Evolutionary conservation across 495 filamentous ascomycete species (phyloP).

Genomic region (Articulospora tetracladia): DNA sequence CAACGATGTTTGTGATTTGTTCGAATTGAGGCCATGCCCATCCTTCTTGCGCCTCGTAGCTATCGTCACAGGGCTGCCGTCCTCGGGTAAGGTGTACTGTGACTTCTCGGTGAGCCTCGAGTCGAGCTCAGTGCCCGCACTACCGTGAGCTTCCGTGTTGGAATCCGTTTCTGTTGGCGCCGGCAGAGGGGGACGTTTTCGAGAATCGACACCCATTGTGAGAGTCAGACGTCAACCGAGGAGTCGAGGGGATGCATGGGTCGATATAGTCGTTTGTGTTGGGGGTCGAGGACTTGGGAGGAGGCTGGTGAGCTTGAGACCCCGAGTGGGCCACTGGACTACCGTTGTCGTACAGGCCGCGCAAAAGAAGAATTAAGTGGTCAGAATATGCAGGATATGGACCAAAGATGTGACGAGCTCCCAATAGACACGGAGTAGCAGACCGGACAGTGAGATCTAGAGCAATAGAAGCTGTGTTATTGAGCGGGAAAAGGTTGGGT

Average conservation of each 20-base stretch:
- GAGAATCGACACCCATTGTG: constrained; percentile 67
- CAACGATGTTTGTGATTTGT: constrained; percentile 81
- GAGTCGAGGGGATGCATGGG: constrained; percentile 17
- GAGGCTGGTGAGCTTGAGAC: constrained; percentile 12
- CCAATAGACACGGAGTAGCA: background rate
- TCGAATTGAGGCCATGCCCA: constrained; percentile 46
- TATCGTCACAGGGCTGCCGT: constrained; percentile 91
- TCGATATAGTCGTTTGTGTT: constrained; percentile 7
- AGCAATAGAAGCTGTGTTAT: constrained; percentile 11
- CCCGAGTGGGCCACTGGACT: background rate
- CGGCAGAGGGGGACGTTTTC: constrained; percentile 61
- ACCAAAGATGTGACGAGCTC: background rate
- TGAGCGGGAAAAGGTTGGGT: background rate
- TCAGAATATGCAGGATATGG: background rate
- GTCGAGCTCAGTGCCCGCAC: constrained; percentile 67
- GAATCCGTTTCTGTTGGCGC: constrained; percentile 77
- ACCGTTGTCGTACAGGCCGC: background rate
- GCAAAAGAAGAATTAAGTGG: background rate
- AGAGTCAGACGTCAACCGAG: constrained; percentile 12
- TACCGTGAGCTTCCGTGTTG: constrained; percentile 50
- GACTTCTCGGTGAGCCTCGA: constrained; percentile 68
- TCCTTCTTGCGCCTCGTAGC: constrained; percentile 62
- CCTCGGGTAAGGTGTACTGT: constrained; percentile 87
- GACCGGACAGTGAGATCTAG: background rate
- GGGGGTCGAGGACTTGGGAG: constrained; percentile 1